Conservation (phyloP, 495 filamentous ascomycete genomes). For the Hypomontagnella monticulosa region DNA sequence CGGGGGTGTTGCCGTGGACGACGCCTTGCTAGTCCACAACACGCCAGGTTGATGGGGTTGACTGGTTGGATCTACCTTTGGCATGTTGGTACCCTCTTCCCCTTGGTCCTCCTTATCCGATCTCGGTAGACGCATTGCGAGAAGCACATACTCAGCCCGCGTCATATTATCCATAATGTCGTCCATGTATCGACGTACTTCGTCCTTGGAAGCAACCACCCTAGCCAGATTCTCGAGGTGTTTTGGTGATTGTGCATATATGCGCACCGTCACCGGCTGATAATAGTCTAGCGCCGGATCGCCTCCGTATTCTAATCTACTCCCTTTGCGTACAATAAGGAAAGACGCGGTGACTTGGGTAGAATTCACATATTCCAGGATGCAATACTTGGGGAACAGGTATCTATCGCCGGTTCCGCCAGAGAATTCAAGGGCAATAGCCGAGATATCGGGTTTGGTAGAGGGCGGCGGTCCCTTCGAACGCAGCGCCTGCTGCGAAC, state of each 20-base stretch:
- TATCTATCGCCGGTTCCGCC: slow-evolving; percentile 86
- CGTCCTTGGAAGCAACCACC: slow-evolving; percentile 80
- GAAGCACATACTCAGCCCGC: slow-evolving; percentile 72
- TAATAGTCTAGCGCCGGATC: slow-evolving; percentile 78
- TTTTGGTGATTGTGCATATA: slow-evolving; percentile 68
- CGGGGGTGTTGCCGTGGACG: slow-evolving; percentile 44
- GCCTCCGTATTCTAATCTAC: slow-evolving; percentile 60
- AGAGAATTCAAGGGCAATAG: slow-evolving; percentile 85
- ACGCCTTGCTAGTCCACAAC: slow-evolving; percentile 54
- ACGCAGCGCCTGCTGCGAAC: slow-evolving; percentile 55
- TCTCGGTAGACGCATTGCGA: slow-evolving; percentile 71
- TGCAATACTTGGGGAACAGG: slow-evolving; percentile 84
- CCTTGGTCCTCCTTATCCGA: slow-evolving; percentile 51
- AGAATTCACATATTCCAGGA: slow-evolving; percentile 73
- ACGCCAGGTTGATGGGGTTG: slow-evolving; percentile 44
- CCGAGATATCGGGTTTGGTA: slow-evolving; percentile 70
- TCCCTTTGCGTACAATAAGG: slow-evolving; percentile 69
- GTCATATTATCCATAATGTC: slow-evolving; percentile 80
- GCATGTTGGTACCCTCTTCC: slow-evolving; percentile 45
- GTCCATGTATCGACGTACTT: slow-evolving; percentile 84
- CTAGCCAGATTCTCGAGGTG: slow-evolving; percentile 77
- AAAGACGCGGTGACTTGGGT: slow-evolving; percentile 69
- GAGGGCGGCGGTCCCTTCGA: slow-evolving; percentile 64
- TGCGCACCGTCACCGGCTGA: slow-evolving; percentile 85
- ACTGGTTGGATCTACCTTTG: slow-evolving; percentile 33